A percentile compares a stretch with the other conserved stretches of the same genome.
Evolutionary conservation across 805 yeast genomes (phyloP).

Genomic region (Wickerhamiella occidentalis): DNA sequence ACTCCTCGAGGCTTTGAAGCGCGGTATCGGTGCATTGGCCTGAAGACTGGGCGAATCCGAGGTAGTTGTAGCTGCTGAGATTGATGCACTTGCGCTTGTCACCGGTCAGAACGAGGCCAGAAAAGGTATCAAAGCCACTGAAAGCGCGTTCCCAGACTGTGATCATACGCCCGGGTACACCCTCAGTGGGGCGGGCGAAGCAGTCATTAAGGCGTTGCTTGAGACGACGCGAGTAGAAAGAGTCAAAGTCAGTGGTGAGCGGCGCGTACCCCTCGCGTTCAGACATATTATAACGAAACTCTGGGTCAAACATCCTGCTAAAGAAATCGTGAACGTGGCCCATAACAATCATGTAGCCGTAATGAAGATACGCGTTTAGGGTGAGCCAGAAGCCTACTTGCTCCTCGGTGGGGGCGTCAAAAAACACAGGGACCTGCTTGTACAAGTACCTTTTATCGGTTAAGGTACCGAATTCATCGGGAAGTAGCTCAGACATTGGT

Average conservation of each 20-base stretch:
- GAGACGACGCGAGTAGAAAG: conserved; percentile 84
- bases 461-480: conserved; percentile 58
- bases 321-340: conserved; percentile 88
- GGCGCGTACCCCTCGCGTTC: conserved; percentile 91
- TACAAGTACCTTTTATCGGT: conserved; percentile 55
- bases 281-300: conserved; percentile 49
- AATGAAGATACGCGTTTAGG: conserved; percentile 73
- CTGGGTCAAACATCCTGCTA: conserved; percentile 61
- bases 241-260: conserved; percentile 85
- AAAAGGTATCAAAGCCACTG: conserved; percentile 35
- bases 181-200: conserved; percentile 90
- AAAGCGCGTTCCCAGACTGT: conserved; percentile 68
- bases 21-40: conserved; percentile 84
- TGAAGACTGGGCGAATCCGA: conserved; percentile 92
- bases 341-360: conserved; percentile 67
- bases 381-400: conserved; percentile 78
- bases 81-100: conserved; percentile 67
- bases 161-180: conserved; percentile 91
- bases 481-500: conserved; percentile 7
- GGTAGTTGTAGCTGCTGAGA: conserved; percentile 80
- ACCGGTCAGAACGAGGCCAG: conserved; percentile 63
- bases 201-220: conserved; percentile 87
- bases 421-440: conserved; percentile 39
- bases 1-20: conserved; percentile 44
- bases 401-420: conserved; percentile 39